Evolutionary conservation across 2,329 filamentous ascomycete species (phyloP).

Genomic region (Dactylellina drechsleri): DNA sequence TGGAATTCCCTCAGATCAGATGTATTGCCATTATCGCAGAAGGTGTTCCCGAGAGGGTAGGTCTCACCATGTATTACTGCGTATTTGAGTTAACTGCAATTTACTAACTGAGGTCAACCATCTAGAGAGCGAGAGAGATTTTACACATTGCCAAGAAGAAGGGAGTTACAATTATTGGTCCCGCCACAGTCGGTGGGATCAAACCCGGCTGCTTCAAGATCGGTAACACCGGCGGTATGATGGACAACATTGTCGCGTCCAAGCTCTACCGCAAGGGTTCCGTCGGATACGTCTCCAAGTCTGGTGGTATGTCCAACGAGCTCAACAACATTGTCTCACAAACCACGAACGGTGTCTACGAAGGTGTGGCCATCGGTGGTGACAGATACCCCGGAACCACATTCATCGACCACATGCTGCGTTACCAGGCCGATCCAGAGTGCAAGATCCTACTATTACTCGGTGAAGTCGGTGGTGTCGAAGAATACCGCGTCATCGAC

Average conservation of each 20-base stretch:
- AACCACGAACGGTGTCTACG: slow-evolving; percentile 96
- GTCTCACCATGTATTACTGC: slow-evolving; percentile 60
- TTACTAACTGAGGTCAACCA: neutral
- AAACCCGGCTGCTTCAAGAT: slow-evolving; percentile 99
- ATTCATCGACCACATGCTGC: slow-evolving; percentile 97
- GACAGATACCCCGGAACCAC: slow-evolving; percentile 98
- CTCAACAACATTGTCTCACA: slow-evolving; percentile 99
- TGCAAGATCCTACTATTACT: slow-evolving; percentile 97
- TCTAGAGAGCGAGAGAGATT: slow-evolving; percentile 87
- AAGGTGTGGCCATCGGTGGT: slow-evolving; percentile 99
- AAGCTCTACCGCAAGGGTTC: slow-evolving; percentile 99
- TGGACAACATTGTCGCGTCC: slow-evolving; percentile 99
- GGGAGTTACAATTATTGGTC: slow-evolving; percentile 98
- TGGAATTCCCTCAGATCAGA: slow-evolving; percentile 96
- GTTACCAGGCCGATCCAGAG: slow-evolving; percentile 86
- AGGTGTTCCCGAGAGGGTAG: slow-evolving; percentile 96
- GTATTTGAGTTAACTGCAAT: neutral
- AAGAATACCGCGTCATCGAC: slow-evolving; percentile 99
- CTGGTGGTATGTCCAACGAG: slow-evolving; percentile 99
- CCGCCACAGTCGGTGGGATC: slow-evolving; percentile 97
- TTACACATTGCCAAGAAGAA: slow-evolving; percentile 96
- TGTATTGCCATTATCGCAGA: slow-evolving; percentile 99
- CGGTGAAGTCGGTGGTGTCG: slow-evolving; percentile 98
- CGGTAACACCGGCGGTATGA: slow-evolving; percentile 99
- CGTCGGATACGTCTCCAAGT: slow-evolving; percentile 99